Conservation (phyloP, 1,139 yeast genomes). For the Neolecta irregularis region DNA sequence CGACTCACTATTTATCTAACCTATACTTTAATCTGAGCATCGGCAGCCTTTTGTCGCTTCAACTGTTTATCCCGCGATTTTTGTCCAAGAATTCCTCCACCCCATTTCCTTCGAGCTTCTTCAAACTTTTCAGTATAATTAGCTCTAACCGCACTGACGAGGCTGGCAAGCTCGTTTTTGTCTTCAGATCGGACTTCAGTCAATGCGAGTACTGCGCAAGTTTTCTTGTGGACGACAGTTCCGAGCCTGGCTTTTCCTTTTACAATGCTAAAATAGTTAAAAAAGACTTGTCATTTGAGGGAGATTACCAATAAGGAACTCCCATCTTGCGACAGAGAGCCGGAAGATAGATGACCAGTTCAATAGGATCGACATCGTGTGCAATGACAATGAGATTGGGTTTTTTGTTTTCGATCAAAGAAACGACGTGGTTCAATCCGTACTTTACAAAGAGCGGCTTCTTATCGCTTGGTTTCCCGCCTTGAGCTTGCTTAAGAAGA, state of each 20-base stretch:
- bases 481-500: conserved; percentile 94
- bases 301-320: conserved; percentile 51
- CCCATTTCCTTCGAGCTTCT: conserved; percentile 96
- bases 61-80: conserved; percentile 68
- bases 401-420: conserved; percentile 93
- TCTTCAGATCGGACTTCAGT: conserved; percentile 89
- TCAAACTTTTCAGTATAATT: conserved; percentile 89
- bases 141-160: conserved; percentile 80
- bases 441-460: conserved; percentile 92
- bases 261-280: conserved; percentile 45
- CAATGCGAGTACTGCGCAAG: conserved; percentile 90
- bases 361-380: conserved; percentile 97
- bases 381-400: conserved; percentile 93
- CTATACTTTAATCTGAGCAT: too few species aligned
- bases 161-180: conserved; percentile 83
- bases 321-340: conserved; percentile 99
- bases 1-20: too few species aligned
- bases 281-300: neutral
- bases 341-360: conserved; percentile 87
- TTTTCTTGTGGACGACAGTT: conserved; percentile 91
- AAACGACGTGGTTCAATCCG: conserved; percentile 85
- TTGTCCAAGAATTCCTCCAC: conserved; percentile 96
- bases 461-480: conserved; percentile 86
- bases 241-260: conserved; percentile 99
- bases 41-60: conserved; percentile 39